Percentiles rank a stretch among this genome's conserved stretches.
phyloP scores from a whole-genome alignment of 768 basidiomycete species.

The Calvatia gigantea region DNA sequence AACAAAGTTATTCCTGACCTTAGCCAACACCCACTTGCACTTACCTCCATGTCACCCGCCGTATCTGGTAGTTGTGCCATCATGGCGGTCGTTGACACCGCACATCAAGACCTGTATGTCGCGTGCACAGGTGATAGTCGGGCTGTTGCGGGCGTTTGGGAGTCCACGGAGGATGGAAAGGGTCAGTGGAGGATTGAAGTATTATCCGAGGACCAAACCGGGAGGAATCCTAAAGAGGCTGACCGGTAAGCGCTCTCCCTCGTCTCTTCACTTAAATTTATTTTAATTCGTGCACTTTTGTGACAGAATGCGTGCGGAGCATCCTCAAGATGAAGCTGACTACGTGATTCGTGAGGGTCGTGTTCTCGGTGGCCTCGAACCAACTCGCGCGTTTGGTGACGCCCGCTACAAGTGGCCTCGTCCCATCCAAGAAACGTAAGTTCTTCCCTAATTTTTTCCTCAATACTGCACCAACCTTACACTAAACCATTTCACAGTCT shows the following conservation, averaged over 20 bases:
- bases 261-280: not conserved
- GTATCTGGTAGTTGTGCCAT: slow-evolving; percentile 89
- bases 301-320: slow-evolving; percentile 73
- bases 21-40: slow-evolving; percentile 65
- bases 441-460: not conserved
- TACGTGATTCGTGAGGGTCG: slow-evolving; percentile 78
- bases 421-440: slow-evolving; percentile 68
- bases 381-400: slow-evolving; percentile 84
- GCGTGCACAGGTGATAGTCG: slow-evolving; percentile 93
- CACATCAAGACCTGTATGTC: slow-evolving; percentile 78
- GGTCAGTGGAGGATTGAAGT: slow-evolving; percentile 91
- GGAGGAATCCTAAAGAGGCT: slow-evolving; percentile 82
- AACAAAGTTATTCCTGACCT: slow-evolving; percentile 58
- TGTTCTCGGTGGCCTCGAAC: slow-evolving; percentile 85
- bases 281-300: not conserved
- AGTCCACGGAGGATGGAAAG: slow-evolving; percentile 55
- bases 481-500: slow-evolving; percentile 27
- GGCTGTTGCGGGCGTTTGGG: slow-evolving; percentile 93
- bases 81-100: slow-evolving; percentile 83
- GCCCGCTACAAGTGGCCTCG: slow-evolving; percentile 86
- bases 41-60: slow-evolving; percentile 77
- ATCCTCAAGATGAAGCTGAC: slow-evolving; percentile 71
- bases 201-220: slow-evolving; percentile 96
- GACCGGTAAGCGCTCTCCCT: slow-evolving; percentile 52
- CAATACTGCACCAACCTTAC: not conserved